Evolutionary conservation across 2,329 filamentous ascomycete genomes (phyloP).

Genomic region (Clonostachys rosea): DNA sequence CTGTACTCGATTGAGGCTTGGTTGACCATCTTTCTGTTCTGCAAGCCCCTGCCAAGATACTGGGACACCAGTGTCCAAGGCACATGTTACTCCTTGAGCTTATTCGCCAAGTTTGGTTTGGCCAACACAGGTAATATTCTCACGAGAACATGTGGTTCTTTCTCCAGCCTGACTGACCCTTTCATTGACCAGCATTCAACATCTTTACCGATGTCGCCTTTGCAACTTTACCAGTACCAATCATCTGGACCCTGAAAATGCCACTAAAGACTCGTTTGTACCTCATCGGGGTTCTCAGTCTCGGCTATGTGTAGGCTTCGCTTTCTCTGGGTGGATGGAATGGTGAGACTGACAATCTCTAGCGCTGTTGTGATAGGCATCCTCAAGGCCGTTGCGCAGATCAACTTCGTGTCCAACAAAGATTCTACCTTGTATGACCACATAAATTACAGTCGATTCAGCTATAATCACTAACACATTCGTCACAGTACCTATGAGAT

Average conservation of each 20-base stretch:
- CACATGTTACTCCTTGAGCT: slow-evolving; percentile 1
- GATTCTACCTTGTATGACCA: slow-evolving; percentile 20
- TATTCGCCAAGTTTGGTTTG: background rate
- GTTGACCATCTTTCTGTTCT: slow-evolving; percentile 1
- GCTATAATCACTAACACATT: background rate
- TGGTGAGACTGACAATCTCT: background rate
- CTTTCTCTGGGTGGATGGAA: background rate
- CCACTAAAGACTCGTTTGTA: slow-evolving; percentile 27
- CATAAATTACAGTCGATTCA: background rate
- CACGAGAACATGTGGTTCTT: too few relatives aligned
- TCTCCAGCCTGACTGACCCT: background rate
- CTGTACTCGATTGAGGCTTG: background rate
- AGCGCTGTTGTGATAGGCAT: slow-evolving; percentile 32
- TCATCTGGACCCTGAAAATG: slow-evolving; percentile 34
- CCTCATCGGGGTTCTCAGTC: slow-evolving; percentile 30
- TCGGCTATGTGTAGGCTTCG: slow-evolving; percentile 32
- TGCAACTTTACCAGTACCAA: slow-evolving; percentile 31
- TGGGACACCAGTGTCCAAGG: background rate
- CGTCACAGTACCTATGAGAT: background rate
- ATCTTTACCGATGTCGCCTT: slow-evolving; percentile 36
- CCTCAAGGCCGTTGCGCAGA: slow-evolving; percentile 28
- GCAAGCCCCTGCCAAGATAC: slow-evolving; percentile 1
- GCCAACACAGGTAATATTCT: too few relatives aligned
- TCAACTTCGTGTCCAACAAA: slow-evolving; percentile 12
- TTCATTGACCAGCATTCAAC: slow-evolving; percentile 19